Conservation (phyloP, 2,329 filamentous ascomycete species). For the Pyrenophora teres region DNA sequence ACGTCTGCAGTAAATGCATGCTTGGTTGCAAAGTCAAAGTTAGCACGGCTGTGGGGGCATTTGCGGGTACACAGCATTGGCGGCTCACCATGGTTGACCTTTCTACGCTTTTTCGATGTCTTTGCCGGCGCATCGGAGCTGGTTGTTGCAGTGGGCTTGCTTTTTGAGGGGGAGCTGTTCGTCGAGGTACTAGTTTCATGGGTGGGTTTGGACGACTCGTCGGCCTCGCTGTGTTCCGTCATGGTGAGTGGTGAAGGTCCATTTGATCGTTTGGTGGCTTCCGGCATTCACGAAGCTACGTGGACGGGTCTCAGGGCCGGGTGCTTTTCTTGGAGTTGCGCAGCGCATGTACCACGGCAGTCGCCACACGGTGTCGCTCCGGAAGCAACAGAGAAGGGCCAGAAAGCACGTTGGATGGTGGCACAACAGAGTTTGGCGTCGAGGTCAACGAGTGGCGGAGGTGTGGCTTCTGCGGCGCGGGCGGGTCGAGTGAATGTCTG, state of each 20-base stretch:
- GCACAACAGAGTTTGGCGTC: constrained; percentile 24
- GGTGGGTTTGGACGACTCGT: constrained; percentile 32
- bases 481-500: constrained; percentile 33
- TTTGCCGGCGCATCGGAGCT: constrained; percentile 39
- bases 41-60: constrained; percentile 33
- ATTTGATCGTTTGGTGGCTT: constrained; percentile 45
- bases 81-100: constrained; percentile 58
- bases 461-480: constrained; percentile 31
- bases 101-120: constrained; percentile 56
- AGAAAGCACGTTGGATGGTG: constrained; percentile 34
- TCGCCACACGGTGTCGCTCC: constrained; percentile 26
- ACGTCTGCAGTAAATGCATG: constrained; percentile 60
- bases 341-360: constrained; percentile 32
- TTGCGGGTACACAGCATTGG: constrained; percentile 30
- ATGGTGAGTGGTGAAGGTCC: constrained; percentile 42
- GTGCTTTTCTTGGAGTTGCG: constrained; percentile 31
- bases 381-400: constrained; percentile 27
- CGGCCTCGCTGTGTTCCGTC: constrained; percentile 38
- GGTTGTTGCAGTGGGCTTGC: constrained; percentile 35
- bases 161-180: constrained; percentile 35
- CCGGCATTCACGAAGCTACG: constrained; percentile 45
- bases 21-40: constrained; percentile 36
- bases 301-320: constrained; percentile 37
- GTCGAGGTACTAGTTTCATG: constrained; percentile 33
- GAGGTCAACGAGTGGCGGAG: constrained; percentile 23